Conservation (phyloP, 108 stramenopile species). For the Cylindrotheca closterium region DNA sequence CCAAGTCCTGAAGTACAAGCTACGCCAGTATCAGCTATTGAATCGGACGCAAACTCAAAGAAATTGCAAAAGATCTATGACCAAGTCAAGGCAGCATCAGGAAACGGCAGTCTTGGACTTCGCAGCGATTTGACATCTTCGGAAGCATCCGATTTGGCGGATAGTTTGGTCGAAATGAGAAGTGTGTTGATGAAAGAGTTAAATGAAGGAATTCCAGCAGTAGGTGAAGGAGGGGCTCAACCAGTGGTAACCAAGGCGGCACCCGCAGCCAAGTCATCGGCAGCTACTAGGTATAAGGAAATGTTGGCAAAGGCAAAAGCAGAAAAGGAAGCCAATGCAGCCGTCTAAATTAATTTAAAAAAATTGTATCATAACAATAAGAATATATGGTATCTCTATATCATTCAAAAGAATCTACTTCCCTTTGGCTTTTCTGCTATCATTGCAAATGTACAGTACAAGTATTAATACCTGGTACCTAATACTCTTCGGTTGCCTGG, state of each 20-base stretch:
- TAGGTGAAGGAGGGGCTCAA: too few species aligned
- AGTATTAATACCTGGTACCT: too few species aligned
- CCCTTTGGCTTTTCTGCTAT: too few species aligned
- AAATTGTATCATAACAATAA: too few species aligned
- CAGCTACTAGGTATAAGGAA: slow-evolving; percentile 38
- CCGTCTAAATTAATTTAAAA: background rate
- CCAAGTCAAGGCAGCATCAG: slow-evolving; percentile 52
- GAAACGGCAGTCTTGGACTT: slow-evolving; percentile 74
- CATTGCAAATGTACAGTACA: too few species aligned
- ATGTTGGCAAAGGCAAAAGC: slow-evolving; percentile 56
- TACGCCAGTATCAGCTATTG: slow-evolving; percentile 10
- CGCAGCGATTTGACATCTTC: slow-evolving; percentile 37
- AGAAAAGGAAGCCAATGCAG: slow-evolving; percentile 16
- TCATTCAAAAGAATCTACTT: too few species aligned
- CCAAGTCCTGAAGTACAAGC: slow-evolving; percentile 19
- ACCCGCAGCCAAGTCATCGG: background rate
- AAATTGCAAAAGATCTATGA: slow-evolving; percentile 52
- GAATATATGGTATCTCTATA: too few species aligned
- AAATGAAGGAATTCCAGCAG: slow-evolving; percentile 40
- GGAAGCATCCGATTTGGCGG: slow-evolving; percentile 56
- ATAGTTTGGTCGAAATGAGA: slow-evolving; percentile 57
- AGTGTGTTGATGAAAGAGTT: slow-evolving; percentile 73
- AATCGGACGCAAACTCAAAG: slow-evolving; percentile 43
- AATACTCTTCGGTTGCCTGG: too few species aligned
- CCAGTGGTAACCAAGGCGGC: background rate